These are phyloP conservation scores for Populus ilicifolia DNA, from an alignment of 345 rosid species.

Conservation along the genomic window DNA sequence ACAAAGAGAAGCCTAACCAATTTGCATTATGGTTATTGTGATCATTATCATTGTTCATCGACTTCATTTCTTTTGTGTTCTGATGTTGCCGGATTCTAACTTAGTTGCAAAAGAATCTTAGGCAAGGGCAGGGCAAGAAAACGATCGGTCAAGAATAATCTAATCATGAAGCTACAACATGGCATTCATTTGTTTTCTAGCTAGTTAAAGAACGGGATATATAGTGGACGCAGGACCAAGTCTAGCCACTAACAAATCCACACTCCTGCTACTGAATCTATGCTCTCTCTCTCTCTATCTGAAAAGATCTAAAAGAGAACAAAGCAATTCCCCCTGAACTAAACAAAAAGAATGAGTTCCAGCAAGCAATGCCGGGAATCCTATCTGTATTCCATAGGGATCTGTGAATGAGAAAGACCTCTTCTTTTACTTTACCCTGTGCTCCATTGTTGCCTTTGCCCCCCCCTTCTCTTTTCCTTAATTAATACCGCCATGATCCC, in stretches of 20 bases:
- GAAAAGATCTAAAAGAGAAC: conserved; percentile 43
- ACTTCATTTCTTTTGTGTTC: conserved; percentile 33
- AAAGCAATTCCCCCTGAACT: conserved; percentile 62
- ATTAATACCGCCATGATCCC: background rate
- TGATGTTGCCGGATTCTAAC: background rate
- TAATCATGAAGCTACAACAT: conserved; percentile 20
- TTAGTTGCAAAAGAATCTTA: conserved; percentile 18
- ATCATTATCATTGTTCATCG: conserved; percentile 51
- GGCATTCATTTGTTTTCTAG: conserved; percentile 12
- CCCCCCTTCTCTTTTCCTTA: background rate
- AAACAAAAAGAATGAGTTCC: conserved; percentile 64
- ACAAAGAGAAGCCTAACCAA: conserved; percentile 83
- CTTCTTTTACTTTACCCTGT: conserved; percentile 49
- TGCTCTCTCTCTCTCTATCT: conserved; percentile 13
- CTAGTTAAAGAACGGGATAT: conserved; percentile 26
- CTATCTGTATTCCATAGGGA: conserved; percentile 82
- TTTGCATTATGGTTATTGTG: conserved; percentile 32
- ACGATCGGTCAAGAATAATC: conserved; percentile 54
- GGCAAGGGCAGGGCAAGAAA: conserved; percentile 34
- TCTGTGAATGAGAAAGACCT: conserved; percentile 91
- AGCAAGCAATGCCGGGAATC: conserved; percentile 59
- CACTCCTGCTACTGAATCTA: conserved; percentile 43
- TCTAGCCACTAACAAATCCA: conserved; percentile 33
- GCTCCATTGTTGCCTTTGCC: background rate
- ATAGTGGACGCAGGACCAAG: conserved; percentile 19